phyloP scores from a whole-genome alignment of 2,329 filamentous ascomycete species.

The Pseudogymnoascus sp. region DNA sequence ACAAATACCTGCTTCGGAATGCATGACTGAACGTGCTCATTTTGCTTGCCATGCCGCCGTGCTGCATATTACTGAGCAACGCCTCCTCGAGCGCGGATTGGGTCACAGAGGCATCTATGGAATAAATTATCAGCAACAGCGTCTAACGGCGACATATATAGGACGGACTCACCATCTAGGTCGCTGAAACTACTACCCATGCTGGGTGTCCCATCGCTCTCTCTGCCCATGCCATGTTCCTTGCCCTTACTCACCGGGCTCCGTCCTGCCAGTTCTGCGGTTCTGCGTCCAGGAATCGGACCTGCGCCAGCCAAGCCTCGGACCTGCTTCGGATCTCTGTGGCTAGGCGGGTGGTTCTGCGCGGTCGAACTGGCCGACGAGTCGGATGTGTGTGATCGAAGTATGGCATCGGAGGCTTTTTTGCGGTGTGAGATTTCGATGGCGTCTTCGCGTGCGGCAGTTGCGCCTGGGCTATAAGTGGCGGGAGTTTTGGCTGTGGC shows the following conservation, averaged over 20 bases:
- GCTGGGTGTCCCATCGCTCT: constrained; percentile 67
- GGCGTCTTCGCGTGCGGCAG: constrained; percentile 17
- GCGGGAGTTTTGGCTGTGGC: background rate
- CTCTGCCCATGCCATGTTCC: constrained; percentile 37
- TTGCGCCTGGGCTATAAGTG: constrained; percentile 24
- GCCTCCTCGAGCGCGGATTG: constrained; percentile 75
- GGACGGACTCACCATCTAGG: constrained; percentile 53
- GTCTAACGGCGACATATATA: background rate
- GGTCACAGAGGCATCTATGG: constrained; percentile 65
- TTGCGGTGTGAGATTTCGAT: constrained; percentile 18
- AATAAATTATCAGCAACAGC: constrained; percentile 11
- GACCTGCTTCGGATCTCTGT: constrained; percentile 14
- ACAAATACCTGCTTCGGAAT: constrained; percentile 51
- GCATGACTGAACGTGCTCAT: constrained; percentile 63
- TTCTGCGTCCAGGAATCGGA: constrained; percentile 50
- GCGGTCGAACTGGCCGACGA: constrained; percentile 48
- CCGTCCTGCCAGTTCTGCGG: constrained; percentile 47
- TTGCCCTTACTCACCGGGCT: constrained; percentile 39
- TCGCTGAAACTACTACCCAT: constrained; percentile 85
- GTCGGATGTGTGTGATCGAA: constrained; percentile 42
- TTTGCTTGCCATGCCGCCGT: constrained; percentile 48
- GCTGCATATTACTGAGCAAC: constrained; percentile 61
- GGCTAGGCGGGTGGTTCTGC: constrained; percentile 15
- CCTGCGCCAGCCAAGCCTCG: constrained; percentile 23
- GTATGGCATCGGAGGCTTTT: constrained; percentile 17